phyloP scores from a whole-genome alignment of 805 yeast genomes.

The Wickerhamiella lipophila region DNA sequence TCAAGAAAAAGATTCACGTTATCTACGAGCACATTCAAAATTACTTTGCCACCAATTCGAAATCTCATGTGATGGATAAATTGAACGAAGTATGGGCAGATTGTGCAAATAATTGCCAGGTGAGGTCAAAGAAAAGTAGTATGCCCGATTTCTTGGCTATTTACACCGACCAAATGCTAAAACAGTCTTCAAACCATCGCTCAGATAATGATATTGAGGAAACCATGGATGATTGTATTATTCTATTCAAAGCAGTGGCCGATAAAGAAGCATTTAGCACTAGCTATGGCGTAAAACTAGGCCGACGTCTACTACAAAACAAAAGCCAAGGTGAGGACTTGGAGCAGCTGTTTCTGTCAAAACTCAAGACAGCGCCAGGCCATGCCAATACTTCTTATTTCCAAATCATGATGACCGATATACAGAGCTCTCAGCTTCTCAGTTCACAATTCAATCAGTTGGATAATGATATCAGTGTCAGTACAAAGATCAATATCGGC shows the following conservation, averaged over 20 bases:
- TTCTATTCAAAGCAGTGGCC: constrained; percentile 69
- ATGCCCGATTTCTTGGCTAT: constrained; percentile 16
- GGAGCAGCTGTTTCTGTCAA: constrained; percentile 50
- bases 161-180: constrained; percentile 71
- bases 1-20: constrained; percentile 9
- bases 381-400: constrained; percentile 82
- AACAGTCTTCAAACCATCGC: constrained; percentile 51
- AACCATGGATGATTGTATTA: constrained; percentile 68
- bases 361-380: constrained; percentile 75
- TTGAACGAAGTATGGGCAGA: constrained; percentile 2
- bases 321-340: constrained; percentile 69
- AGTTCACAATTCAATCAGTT: constrained; percentile 49
- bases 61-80: neutral
- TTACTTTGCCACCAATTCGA: neutral
- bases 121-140: neutral
- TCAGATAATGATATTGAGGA: constrained; percentile 42
- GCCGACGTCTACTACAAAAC: constrained; percentile 77
- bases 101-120: constrained; percentile 4
- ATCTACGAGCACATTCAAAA: constrained; percentile 4
- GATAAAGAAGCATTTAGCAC: constrained; percentile 92
- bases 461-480: constrained; percentile 23
- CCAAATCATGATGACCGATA: constrained; percentile 89
- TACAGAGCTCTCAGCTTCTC: constrained; percentile 54
- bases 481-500: constrained; percentile 52
- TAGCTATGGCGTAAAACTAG: constrained; percentile 74